A percentile compares a stretch with the other conserved stretches of the same genome.
These are phyloP conservation scores for Asterella californica DNA, from an alignment of 225 moss, liverwort and hornwort species.

Conservation along the genomic window DNA sequence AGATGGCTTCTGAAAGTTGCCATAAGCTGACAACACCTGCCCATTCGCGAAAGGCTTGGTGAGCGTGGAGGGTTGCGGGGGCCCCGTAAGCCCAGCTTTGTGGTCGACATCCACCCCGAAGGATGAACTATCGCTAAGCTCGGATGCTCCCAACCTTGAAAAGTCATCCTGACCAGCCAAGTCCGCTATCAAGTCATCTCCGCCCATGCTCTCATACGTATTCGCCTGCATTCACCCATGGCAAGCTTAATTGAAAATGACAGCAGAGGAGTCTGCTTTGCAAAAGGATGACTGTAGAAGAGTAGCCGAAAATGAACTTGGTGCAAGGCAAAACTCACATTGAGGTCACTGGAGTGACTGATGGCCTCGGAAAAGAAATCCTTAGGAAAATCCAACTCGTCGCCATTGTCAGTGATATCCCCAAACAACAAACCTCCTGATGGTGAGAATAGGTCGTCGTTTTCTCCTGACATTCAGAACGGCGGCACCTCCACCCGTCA, in stretches of 20 bases:
- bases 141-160: constrained; percentile 27
- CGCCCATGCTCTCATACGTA: constrained; percentile 43
- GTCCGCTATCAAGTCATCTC: constrained; percentile 48
- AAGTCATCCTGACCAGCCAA: constrained; percentile 46
- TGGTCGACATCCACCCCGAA: constrained; percentile 35
- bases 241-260: constrained; percentile 2
- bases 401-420: constrained; percentile 49
- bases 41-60: constrained; percentile 36
- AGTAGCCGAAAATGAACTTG: neutral
- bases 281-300: neutral
- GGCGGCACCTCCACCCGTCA: constrained; percentile 12
- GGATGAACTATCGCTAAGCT: constrained; percentile 27
- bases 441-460: constrained; percentile 50
- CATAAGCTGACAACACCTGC: constrained; percentile 41
- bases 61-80: constrained; percentile 24
- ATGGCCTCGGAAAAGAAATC: constrained; percentile 46
- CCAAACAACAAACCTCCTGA: constrained; percentile 40
- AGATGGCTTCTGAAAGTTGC: constrained; percentile 48
- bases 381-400: constrained; percentile 51
- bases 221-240: constrained; percentile 29
- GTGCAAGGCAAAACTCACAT: constrained; percentile 31
- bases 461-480: constrained; percentile 58
- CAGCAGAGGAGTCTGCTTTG: neutral
- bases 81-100: constrained; percentile 19
- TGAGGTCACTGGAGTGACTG: constrained; percentile 36